Evolutionary conservation across 2,329 filamentous ascomycete genomes (phyloP).

Genomic region (Periglandula ipomoeae): DNA sequence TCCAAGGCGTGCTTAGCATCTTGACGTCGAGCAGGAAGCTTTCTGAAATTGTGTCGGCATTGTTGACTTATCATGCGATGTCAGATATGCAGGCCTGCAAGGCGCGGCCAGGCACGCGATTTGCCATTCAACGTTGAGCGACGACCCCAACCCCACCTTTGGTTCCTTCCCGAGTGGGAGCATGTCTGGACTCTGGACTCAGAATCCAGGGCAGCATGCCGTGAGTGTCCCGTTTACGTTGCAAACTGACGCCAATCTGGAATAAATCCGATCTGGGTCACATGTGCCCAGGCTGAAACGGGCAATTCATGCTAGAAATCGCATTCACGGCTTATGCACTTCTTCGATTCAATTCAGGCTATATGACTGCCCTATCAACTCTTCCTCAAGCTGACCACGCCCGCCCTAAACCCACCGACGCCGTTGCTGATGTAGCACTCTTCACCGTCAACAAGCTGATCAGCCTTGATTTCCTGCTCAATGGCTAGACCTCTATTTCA

Average conservation of each 20-base stretch:
- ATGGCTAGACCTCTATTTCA: conserved; percentile 45
- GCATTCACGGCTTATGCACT: background rate
- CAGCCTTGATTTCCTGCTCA: conserved; percentile 52
- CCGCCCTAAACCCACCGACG: conserved; percentile 64
- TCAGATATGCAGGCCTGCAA: background rate
- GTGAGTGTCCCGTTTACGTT: too few relatives aligned
- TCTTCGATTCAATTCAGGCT: background rate
- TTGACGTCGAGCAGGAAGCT: background rate
- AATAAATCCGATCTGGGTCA: background rate
- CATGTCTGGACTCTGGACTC: too few relatives aligned
- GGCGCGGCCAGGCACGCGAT: background rate
- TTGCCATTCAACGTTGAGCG: background rate
- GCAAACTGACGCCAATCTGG: background rate
- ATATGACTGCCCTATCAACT: background rate
- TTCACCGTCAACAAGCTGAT: conserved; percentile 61
- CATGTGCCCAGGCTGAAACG: background rate
- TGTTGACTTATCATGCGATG: background rate
- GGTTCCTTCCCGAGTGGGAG: background rate
- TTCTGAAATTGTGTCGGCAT: background rate
- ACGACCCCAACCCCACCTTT: background rate
- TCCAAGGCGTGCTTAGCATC: background rate
- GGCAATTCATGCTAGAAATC: background rate
- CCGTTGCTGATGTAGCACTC: conserved; percentile 85
- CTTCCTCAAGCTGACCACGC: conserved; percentile 25
- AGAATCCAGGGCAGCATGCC: too few relatives aligned